Percentiles rank a stretch among this genome's conserved stretches.
Conservation (phyloP, 169 alveolate species). For the Cryptosporidium tyzzeri region DNA sequence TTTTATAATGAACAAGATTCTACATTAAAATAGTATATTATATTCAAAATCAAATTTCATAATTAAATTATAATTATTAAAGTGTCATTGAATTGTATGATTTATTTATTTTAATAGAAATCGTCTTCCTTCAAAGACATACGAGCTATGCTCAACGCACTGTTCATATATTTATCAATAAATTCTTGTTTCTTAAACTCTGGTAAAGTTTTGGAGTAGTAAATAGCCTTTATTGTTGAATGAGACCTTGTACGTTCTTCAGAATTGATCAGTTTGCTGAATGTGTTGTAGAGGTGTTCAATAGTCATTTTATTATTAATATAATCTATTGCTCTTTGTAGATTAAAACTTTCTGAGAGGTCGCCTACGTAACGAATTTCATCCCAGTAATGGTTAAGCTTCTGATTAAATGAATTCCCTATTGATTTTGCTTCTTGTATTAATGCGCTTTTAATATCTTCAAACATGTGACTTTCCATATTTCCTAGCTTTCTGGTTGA, state of each 20-base stretch:
- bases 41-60: neutral
- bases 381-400: slow-evolving; percentile 52
- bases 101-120: neutral
- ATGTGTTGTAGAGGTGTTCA: slow-evolving; percentile 43
- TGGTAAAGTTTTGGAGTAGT: neutral
- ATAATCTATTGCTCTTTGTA: slow-evolving; percentile 43
- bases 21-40: neutral
- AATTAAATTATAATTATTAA: neutral
- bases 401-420: slow-evolving; percentile 23
- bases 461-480: slow-evolving; percentile 11
- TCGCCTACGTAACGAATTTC: slow-evolving; percentile 17
- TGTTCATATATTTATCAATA: slow-evolving; percentile 10
- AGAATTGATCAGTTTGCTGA: slow-evolving; percentile 21
- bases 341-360: neutral
- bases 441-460: slow-evolving; percentile 37
- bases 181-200: neutral
- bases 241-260: neutral
- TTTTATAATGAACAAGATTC: neutral
- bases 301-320: slow-evolving; percentile 57
- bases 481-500: slow-evolving; percentile 17
- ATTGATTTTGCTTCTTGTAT: slow-evolving; percentile 21
- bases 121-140: slow-evolving; percentile 15
- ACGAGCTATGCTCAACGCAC: slow-evolving; percentile 5
- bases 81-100: neutral
- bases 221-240: neutral